Conservation (phyloP, 257 asterid genomes). For the Oldenlandia corymbosa region DNA sequence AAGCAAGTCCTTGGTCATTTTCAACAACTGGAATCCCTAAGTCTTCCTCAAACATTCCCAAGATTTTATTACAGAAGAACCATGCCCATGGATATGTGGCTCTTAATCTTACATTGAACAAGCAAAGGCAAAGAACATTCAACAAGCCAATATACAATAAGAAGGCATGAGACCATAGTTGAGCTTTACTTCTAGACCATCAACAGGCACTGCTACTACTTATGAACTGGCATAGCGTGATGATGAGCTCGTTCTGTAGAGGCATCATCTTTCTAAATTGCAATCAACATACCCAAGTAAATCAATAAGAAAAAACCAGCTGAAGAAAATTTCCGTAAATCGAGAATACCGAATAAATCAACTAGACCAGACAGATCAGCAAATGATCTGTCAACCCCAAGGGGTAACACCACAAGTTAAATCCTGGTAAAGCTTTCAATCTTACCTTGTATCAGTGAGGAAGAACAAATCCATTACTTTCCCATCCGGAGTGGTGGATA, state of each 20-base stretch:
- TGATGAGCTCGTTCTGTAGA: no score
- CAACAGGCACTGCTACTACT: neutral
- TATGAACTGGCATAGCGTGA: no score
- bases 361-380: no score
- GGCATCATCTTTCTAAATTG: neutral
- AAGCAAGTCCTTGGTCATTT: neutral
- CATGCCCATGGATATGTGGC: neutral
- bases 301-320: neutral
- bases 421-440: no score
- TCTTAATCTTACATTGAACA: neutral
- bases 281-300: neutral
- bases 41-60: neutral
- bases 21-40: neutral
- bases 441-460: constrained; percentile 82
- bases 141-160: neutral
- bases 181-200: neutral
- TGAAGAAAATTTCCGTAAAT: no score
- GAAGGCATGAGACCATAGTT: neutral
- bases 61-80: neutral
- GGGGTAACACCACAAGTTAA: no score
- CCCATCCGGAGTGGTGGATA: constrained; percentile 91
- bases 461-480: constrained; percentile 84
- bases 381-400: no score
- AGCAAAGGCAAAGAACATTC: neutral
- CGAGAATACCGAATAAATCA: no score